Conservation (phyloP, 805 yeast species). For the Zygotorulaspora florentina region DNA sequence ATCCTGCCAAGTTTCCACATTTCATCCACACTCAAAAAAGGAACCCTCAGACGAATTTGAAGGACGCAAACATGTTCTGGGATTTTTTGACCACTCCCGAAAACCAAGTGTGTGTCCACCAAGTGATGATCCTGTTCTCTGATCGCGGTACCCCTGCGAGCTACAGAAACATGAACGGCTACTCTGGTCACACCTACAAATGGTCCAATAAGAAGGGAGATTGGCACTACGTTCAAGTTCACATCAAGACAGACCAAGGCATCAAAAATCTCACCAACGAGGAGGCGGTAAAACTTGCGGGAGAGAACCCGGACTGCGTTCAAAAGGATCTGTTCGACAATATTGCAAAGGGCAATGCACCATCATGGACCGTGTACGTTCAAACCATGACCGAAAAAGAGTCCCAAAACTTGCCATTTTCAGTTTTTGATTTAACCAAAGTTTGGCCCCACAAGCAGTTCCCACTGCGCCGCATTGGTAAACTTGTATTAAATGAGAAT, state of each 20-base stretch:
- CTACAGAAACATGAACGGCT: conserved; percentile 58
- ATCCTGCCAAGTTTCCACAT: conserved; percentile 59
- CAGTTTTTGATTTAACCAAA: conserved; percentile 86
- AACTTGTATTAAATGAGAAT: conserved; percentile 72
- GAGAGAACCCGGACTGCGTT: conserved; percentile 77
- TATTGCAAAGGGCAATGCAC: conserved; percentile 72
- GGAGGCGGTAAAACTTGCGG: conserved; percentile 63
- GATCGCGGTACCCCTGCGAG: conserved; percentile 61
- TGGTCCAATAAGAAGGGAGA: conserved; percentile 53
- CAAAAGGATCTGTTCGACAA: conserved; percentile 76
- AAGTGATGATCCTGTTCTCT: conserved; percentile 55
- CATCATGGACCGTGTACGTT: conserved; percentile 80
- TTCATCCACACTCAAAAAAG: conserved; percentile 70
- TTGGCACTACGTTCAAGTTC: conserved; percentile 55
- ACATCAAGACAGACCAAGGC: conserved; percentile 52
- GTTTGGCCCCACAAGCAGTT: conserved; percentile 86
- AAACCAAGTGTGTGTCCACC: conserved; percentile 76
- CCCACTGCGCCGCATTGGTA: conserved; percentile 85
- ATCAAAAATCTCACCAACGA: conserved; percentile 51
- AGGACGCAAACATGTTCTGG: conserved; percentile 82
- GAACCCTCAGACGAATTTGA: conserved; percentile 65
- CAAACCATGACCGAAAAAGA: conserved; percentile 84
- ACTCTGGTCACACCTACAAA: conserved; percentile 64
- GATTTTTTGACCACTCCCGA: conserved; percentile 59
- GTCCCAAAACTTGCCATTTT: conserved; percentile 69